Evolutionary conservation across 306 rosid species (phyloP), one percentile per base, ranked within the genome.

Genomic region (Glycyrrhiza uralensis): DNA sequence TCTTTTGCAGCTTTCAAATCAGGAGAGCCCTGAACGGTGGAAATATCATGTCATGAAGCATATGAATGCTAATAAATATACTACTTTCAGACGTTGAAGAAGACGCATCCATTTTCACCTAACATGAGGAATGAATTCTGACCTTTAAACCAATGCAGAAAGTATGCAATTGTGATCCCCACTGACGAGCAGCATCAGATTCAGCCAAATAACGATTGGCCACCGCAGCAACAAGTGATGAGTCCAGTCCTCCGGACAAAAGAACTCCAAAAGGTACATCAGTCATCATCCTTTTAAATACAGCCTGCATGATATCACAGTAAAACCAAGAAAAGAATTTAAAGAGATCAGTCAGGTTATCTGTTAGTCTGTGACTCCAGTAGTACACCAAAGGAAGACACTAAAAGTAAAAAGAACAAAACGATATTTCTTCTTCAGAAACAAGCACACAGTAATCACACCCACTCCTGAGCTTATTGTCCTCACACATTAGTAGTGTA

Each of bases 181-280:
- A 95, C 79, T 95, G 99, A 72, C 73, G 57, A 67, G 96, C 93
- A 51, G 86, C 87, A 30, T 80, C 88, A 57, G 85, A 74, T 26
- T 89, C 80, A 24, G 83, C 88, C 87, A 95, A 74, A 82, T 84
- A 71, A 49, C 96, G 93, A 76, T 78, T 72, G 74, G 91, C 89
- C 66, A 95, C 96, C 35, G 99, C 87, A 55, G 99, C 99, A 72
- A 95, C 99, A 62, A 95, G 96, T 32, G 99, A 91, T 71, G 99
- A 95, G 79, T 95, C 99, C 59, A 95, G 69, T 49, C 99, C 99
- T 71, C 99, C 99, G 0, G 97, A 91, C 79, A 91, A 78, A 60
- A 95, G 97, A 71, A 95, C 96, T 56, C 99, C 99, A 30, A 95
- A 94, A 49, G 99, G 99, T 47, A 95, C 99, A 76, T 95, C 97